Conservation (phyloP, 148 eudicot species). For the Vaccinium macrocarpon region DNA sequence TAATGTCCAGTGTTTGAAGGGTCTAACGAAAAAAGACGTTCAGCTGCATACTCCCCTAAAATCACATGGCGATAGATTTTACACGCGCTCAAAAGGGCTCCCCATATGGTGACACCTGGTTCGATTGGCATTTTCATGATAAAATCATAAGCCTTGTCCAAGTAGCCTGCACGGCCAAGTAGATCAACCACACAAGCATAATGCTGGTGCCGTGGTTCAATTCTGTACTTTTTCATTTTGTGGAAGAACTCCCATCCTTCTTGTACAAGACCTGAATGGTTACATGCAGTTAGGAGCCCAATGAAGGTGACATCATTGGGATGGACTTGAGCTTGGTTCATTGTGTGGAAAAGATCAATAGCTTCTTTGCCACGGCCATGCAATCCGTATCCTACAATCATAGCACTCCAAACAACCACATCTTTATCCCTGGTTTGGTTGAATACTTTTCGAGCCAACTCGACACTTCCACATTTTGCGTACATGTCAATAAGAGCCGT, state of each 20-base stretch:
- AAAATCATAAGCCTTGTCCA: conserved; percentile 54
- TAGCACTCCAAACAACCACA: conserved; percentile 72
- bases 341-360: conserved; percentile 48
- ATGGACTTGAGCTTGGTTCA: conserved; percentile 39
- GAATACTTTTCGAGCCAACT: conserved; percentile 55
- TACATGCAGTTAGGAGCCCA: conserved; percentile 75
- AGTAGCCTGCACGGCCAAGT: conserved; percentile 66
- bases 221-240: conserved; percentile 51
- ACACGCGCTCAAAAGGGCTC: conserved; percentile 68
- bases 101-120: conserved; percentile 64
- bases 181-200: conserved; percentile 76
- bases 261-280: conserved; percentile 66
- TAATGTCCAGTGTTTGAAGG: conserved; percentile 59
- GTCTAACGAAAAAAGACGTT: conserved; percentile 50
- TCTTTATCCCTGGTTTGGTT: conserved; percentile 41
- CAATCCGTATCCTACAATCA: conserved; percentile 70
- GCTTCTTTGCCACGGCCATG: conserved; percentile 65
- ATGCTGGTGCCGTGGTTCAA: conserved; percentile 66
- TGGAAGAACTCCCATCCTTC: conserved; percentile 68
- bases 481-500: conserved; percentile 66
- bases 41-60: conserved; percentile 68
- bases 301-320: conserved; percentile 73
- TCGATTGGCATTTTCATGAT: conserved; percentile 54
- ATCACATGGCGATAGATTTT: conserved; percentile 54
- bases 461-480: conserved; percentile 67